phyloP scores from a whole-genome alignment of 306 rosid genomes.

The Fragaria ananassa region DNA sequence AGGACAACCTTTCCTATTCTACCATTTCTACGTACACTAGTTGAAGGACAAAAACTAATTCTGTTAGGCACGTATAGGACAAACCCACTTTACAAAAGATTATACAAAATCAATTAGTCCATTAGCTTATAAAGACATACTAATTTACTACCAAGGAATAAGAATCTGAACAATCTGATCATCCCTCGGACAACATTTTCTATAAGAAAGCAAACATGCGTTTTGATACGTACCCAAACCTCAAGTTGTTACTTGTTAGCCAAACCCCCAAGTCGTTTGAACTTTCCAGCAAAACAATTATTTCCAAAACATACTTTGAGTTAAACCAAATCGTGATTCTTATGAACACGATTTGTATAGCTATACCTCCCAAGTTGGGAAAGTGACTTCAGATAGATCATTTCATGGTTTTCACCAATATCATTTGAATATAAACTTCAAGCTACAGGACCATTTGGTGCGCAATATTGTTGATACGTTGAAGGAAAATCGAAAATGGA shows the following conservation, averaged over 20 bases:
- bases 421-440: background rate
- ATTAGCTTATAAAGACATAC: background rate
- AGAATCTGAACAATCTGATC: background rate
- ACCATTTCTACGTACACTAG: background rate
- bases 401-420: background rate
- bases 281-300: background rate
- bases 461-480: background rate
- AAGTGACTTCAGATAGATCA: conserved; percentile 1
- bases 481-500: background rate
- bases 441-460: background rate
- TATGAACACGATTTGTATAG: background rate
- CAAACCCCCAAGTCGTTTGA: background rate
- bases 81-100: conserved; percentile 12
- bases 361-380: background rate
- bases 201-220: background rate
- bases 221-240: background rate
- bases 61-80: conserved; percentile 16
- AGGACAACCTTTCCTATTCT: background rate
- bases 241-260: background rate
- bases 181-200: background rate
- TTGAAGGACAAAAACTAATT: background rate
- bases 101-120: conserved; percentile 7
- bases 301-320: background rate
- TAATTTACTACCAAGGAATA: background rate
- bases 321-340: background rate